phyloP scores from a whole-genome alignment of 148 eudicot genomes.

The Chenopodium album region DNA sequence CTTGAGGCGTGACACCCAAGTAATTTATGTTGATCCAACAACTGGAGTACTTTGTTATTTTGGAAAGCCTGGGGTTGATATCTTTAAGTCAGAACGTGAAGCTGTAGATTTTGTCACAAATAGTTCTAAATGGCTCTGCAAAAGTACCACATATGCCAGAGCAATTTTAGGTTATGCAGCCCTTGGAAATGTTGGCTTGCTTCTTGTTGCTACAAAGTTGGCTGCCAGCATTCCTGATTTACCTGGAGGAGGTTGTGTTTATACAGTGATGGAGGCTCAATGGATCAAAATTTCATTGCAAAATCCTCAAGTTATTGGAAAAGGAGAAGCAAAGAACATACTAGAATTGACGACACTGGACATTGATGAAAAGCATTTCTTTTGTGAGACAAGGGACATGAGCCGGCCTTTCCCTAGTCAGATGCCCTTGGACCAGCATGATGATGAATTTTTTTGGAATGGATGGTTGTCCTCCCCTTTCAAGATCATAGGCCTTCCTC shows the following conservation, averaged over 20 bases:
- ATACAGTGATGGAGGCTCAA: constrained; percentile 80
- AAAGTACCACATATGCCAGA: constrained; percentile 58
- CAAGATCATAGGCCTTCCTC: constrained; percentile 78
- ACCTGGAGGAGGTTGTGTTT: constrained; percentile 88
- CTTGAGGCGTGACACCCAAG: constrained; percentile 69
- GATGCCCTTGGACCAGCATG: constrained; percentile 73
- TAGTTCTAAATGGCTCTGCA: constrained; percentile 76
- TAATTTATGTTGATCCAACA: constrained; percentile 90
- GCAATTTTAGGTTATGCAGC: constrained; percentile 92
- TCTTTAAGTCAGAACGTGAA: constrained; percentile 80
- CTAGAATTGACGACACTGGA: constrained; percentile 81
- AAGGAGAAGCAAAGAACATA: constrained; percentile 81
- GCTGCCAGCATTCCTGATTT: constrained; percentile 65
- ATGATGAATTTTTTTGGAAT: constrained; percentile 96
- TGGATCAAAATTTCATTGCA: constrained; percentile 91
- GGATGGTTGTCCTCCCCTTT: constrained; percentile 82
- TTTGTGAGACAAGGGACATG: constrained; percentile 87
- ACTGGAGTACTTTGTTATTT: constrained; percentile 73
- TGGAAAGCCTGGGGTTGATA: constrained; percentile 67
- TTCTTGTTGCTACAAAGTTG: constrained; percentile 88
- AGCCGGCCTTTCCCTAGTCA: constrained; percentile 94
- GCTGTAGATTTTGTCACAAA: constrained; percentile 79
- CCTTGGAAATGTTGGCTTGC: constrained; percentile 70
- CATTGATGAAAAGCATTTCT: constrained; percentile 92
- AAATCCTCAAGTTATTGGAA: constrained; percentile 81